Base-by-base conservation (phyloP, 2,329 filamentous ascomycete species). In the Pseudogymnoascus sp. region DNA sequence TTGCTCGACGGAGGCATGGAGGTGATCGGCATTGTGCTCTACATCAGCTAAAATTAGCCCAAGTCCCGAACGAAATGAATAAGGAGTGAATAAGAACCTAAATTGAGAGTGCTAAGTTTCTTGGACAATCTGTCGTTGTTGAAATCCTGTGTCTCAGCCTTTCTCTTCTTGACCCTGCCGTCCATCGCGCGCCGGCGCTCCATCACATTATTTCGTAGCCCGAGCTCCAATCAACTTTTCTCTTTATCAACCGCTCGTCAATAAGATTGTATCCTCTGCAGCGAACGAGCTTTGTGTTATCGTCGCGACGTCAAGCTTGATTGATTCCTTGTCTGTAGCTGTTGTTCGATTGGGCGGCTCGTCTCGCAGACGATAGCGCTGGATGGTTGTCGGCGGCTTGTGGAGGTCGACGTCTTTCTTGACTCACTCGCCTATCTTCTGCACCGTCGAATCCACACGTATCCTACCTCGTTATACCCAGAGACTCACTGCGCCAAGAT, bases 51-150 rank as follows among this genome's bases (percentile, higher is more conserved):
- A 17, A 26, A 26, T 42, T n/a, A 61, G 59, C 36, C 26, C 60
- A 63, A 63, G 31, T 63, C 38, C 44, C 21, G 10, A 62, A 42
- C 19, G 53, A 57, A 62, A 63, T 63, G 57, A 50, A 17, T 35
- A 63, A 33, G 62, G 11, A 57, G 28, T 59, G 61, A 64, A 66
- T 61, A 35, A 79, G 63, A 84, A 95, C 91, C 89, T 68, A 97
- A 78, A 74, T 93, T 92, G 63, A 97, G 82, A 61, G 90, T 79
- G 73, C 91, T 90, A 75, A 97, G 82, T 68, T 89, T 84, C 79
- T 97, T 97, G 57, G 89, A 88, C 67, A 97, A 82, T 62, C 92
- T 87, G 77, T 96, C 84, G 68, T 84, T 84, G 70, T 93, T 84
- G 68, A 84, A 86, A 69, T 84, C 80, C 65, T 83, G 82, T 13